These are phyloP conservation scores for Phialocephala sp. DNA, from an alignment of 2,329 filamentous ascomycete genomes.

Conservation along the genomic window DNA sequence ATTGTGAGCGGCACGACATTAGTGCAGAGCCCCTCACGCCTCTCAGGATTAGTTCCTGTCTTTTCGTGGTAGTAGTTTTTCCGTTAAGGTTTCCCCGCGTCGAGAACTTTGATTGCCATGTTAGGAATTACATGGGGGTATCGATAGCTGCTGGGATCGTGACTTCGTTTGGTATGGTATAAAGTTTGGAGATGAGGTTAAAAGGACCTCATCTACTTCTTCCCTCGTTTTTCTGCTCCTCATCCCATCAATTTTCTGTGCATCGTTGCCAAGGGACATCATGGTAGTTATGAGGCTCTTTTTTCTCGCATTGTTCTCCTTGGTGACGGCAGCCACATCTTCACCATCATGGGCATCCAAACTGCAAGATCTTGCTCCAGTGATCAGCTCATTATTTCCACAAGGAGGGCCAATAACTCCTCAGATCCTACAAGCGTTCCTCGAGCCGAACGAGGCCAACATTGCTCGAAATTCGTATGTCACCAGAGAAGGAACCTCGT, in stretches of 20 bases:
- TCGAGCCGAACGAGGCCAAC: constrained; percentile 26
- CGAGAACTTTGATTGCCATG: neutral
- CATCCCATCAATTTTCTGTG: neutral
- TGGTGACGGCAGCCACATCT: neutral
- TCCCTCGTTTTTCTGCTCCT: neutral
- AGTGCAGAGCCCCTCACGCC: neutral
- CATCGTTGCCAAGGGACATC: neutral
- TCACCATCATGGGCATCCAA: constrained; percentile 2
- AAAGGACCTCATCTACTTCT: neutral
- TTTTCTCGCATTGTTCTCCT: neutral
- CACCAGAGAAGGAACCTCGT: constrained; percentile 45
- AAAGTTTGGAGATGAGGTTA: neutral
- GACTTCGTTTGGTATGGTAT: constrained; percentile 15
- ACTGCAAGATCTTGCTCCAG: neutral
- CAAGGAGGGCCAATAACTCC: constrained; percentile 23
- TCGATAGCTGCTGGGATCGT: neutral
- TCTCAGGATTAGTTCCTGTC: neutral
- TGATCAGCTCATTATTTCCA: constrained; percentile 4
- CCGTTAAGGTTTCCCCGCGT: constrained; percentile 5
- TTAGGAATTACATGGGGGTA: neutral
- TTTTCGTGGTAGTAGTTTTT: neutral
- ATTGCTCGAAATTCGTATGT: constrained; percentile 39
- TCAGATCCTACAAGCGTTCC: constrained; percentile 32
- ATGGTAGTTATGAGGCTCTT: neutral
- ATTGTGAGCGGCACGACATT: neutral